Evolutionary conservation across 768 basidiomycete species (phyloP).

Genomic region (Gymnopilus junonius): DNA sequence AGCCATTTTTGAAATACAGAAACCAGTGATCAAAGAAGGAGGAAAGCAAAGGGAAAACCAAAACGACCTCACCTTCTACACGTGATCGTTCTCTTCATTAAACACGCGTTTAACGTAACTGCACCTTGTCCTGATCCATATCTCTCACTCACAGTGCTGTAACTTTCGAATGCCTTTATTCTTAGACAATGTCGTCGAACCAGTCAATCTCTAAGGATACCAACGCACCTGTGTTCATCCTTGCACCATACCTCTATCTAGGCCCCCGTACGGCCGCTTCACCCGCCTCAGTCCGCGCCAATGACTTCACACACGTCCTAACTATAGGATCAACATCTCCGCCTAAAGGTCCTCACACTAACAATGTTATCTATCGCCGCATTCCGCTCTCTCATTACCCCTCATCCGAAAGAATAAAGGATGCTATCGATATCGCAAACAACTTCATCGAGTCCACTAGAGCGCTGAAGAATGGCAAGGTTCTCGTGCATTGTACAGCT

Average conservation of each 20-base stretch:
- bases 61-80: too few species aligned
- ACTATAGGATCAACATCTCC: background rate
- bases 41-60: too few species aligned
- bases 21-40: too few species aligned
- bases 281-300: background rate
- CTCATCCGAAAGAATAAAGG: background rate
- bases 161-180: too few species aligned
- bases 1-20: too few species aligned
- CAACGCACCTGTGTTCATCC: background rate
- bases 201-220: background rate
- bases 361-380: background rate
- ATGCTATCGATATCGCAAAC: background rate
- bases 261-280: background rate
- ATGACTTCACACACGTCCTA: background rate
- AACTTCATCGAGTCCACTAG: background rate
- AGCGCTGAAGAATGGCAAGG: background rate
- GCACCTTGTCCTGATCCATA: too few species aligned
- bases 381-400: background rate
- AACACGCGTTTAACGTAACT: too few species aligned
- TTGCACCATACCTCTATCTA: background rate
- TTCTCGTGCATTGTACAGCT: background rate
- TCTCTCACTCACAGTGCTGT: too few species aligned
- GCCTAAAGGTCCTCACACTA: background rate
- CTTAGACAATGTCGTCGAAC: too few species aligned
- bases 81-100: too few species aligned